These are phyloP conservation scores for Serendipita sp. DNA, from an alignment of 768 basidiomycete species.

Conservation along the genomic window DNA sequence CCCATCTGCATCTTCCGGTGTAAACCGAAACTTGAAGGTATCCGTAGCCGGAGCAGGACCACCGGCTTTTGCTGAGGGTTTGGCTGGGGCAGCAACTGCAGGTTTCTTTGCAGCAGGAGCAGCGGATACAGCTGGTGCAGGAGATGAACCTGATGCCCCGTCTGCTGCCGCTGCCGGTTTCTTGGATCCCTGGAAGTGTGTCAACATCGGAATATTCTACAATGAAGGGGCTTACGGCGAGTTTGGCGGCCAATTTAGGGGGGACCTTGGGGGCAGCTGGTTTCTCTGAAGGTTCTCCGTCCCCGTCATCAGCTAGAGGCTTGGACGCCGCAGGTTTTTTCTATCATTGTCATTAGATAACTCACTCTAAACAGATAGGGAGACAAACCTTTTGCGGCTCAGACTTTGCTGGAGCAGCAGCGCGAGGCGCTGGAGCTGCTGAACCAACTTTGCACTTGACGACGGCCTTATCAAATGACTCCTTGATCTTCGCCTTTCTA, in stretches of 20 bases:
- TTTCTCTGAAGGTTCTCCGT: conserved; percentile 25
- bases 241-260: conserved; percentile 29
- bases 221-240: not conserved
- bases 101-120: conserved; percentile 20
- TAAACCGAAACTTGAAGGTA: conserved; percentile 80
- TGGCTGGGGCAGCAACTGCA: conserved; percentile 22
- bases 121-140: conserved; percentile 20
- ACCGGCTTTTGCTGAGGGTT: conserved; percentile 32
- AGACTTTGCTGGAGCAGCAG: conserved; percentile 20
- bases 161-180: conserved; percentile 24
- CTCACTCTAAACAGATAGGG: conserved; percentile 14
- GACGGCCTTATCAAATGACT: conserved; percentile 81
- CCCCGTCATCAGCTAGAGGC: conserved; percentile 18
- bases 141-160: conserved; percentile 15
- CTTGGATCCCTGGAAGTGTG: conserved; percentile 37
- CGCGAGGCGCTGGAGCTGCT: conserved; percentile 30
- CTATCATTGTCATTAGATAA: conserved; percentile 5
- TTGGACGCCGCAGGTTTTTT: conserved; percentile 18
- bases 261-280: conserved; percentile 32
- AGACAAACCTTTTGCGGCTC: conserved; percentile 24
- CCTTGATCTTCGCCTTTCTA: conserved; percentile 83
- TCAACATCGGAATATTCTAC: not conserved
- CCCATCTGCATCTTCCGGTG: conserved; percentile 80
- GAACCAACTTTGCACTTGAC: conserved; percentile 71
- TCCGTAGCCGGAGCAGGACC: conserved; percentile 47